Percentiles rank a stretch among this genome's conserved stretches.
Evolutionary conservation across 116 monocot species (phyloP).

Genomic region (Phalaenopsis hybrid): DNA sequence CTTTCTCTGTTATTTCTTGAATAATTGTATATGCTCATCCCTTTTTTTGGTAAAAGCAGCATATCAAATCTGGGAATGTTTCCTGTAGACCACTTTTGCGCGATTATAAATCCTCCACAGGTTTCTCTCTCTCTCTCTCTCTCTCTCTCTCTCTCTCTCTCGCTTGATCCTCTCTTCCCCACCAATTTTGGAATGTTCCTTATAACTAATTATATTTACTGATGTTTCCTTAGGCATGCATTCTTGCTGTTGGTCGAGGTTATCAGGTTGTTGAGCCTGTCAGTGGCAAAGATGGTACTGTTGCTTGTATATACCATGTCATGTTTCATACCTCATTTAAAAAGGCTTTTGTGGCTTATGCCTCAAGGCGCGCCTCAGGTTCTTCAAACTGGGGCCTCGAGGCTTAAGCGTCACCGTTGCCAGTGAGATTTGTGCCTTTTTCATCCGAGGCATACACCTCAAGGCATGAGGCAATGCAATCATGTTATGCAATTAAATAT

Average conservation of each 20-base stretch:
- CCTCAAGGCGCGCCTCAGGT: conserved; percentile 14
- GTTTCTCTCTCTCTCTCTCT: conserved; percentile 42
- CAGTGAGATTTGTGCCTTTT: no score
- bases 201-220: background rate
- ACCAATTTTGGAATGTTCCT: background rate
- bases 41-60: conserved; percentile 35
- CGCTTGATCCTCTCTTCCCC: background rate
- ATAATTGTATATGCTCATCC: background rate
- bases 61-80: conserved; percentile 99
- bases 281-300: conserved; percentile 41
- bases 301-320: background rate
- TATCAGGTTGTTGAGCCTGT: conserved; percentile 69
- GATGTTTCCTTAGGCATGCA: conserved; percentile 61
- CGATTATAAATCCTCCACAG: conserved; percentile 99
- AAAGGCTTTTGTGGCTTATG: no score
- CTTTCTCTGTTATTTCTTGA: background rate
- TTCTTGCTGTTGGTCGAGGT: conserved; percentile 90
- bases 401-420: no score
- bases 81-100: conserved; percentile 94
- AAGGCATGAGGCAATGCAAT: no score
- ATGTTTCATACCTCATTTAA: background rate
- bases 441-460: no score
- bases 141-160: no score
- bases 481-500: no score
- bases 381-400: conserved; percentile 34